These are phyloP conservation scores for Bipolaris oryzae DNA, from an alignment of 2,329 filamentous ascomycete genomes.

Conservation along the genomic window DNA sequence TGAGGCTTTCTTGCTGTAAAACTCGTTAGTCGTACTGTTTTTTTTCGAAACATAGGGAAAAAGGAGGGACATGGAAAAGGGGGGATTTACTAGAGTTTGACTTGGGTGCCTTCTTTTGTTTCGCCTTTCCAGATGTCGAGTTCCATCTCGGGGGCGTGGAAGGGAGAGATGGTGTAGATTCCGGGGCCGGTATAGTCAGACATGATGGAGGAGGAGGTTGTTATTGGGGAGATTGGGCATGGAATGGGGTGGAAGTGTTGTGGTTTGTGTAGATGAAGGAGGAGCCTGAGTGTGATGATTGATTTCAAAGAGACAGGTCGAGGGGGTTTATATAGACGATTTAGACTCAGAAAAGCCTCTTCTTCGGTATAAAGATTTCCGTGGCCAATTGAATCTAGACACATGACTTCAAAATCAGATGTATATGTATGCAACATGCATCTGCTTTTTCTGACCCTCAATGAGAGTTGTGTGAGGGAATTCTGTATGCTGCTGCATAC, in stretches of 20 bases:
- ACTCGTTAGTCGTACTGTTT: background rate
- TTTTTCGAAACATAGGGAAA: background rate
- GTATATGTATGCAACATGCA: background rate
- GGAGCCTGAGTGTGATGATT: background rate
- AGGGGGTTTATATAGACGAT: background rate
- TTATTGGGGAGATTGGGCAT: too few species aligned
- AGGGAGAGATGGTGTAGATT: constrained; percentile 2
- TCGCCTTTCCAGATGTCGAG: background rate
- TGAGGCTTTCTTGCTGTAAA: background rate
- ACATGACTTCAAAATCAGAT: background rate
- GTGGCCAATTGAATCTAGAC: background rate
- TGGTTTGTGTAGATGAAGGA: background rate
- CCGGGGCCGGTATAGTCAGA: constrained; percentile 9
- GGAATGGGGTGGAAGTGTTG: background rate
- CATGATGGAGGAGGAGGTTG: background rate
- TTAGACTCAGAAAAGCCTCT: background rate
- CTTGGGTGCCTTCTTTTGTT: background rate
- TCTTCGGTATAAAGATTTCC: background rate
- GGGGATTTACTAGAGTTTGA: constrained; percentile 3
- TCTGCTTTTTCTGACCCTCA: background rate
- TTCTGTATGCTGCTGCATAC: background rate
- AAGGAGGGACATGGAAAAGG: too few species aligned
- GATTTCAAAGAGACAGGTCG: background rate
- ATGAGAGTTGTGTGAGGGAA: background rate
- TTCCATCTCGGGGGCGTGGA: background rate